These are phyloP conservation scores for Oryza nivara DNA, from an alignment of 176 grass and related monocot species.

Conservation along the genomic window DNA sequence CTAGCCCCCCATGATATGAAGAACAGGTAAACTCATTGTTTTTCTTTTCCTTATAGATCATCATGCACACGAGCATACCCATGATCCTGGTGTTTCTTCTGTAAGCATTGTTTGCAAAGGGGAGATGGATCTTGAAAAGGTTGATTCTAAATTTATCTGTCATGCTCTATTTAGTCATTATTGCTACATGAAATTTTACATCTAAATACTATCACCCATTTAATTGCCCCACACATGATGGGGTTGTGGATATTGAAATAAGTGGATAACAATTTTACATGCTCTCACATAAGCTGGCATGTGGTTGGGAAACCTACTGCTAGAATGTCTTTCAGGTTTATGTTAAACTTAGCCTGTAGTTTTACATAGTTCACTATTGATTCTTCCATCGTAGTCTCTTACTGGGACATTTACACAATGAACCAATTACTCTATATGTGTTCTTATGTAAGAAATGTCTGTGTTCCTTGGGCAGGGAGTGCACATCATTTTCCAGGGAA, in stretches of 20 bases:
- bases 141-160: constrained; percentile 36
- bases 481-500: constrained; percentile 95
- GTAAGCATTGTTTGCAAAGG: constrained; percentile 99
- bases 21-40: constrained; percentile 10
- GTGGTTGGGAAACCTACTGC: constrained; percentile 87
- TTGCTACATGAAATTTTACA: constrained; percentile 12
- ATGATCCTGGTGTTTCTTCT: constrained; percentile 96
- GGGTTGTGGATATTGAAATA: constrained; percentile 16
- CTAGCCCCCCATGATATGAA: background rate
- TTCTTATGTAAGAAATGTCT: background rate
- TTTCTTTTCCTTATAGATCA: constrained; percentile 63
- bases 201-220: constrained; percentile 7
- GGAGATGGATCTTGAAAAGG: constrained; percentile 96
- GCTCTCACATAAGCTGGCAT: constrained; percentile 70
- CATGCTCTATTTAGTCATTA: constrained; percentile 39
- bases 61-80: constrained; percentile 89
- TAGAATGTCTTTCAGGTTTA: constrained; percentile 93
- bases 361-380: background rate
- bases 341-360: constrained; percentile 3
- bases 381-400: background rate
- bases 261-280: constrained; percentile 35
- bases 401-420: background rate
- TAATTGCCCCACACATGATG: constrained; percentile 10
- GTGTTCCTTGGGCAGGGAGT: constrained; percentile 62
- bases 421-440: background rate